Percentiles rank a stretch among this genome's conserved stretches.
phyloP scores from a whole-genome alignment of 208 protist species.

The Trypanosoma cruzi region DNA sequence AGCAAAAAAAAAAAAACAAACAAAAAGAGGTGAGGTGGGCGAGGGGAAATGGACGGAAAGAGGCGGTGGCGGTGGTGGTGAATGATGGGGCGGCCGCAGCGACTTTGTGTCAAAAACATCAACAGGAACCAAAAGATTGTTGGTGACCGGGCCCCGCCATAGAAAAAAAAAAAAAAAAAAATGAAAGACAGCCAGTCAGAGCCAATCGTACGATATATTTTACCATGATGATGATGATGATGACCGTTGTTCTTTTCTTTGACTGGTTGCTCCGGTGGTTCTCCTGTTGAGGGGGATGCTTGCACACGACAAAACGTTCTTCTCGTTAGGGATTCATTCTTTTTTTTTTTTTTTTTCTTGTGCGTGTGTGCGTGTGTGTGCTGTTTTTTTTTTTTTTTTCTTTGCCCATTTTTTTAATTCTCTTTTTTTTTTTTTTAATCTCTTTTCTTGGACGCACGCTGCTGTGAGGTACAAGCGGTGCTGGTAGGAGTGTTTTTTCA shows the following conservation, averaged over 20 bases:
- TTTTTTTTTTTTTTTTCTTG: neutral
- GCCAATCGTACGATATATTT: neutral
- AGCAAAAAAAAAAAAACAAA: neutral
- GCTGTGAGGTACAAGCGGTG: neutral
- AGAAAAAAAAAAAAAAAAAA: too few relatives aligned
- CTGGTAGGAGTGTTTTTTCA: neutral
- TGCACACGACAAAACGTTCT: neutral
- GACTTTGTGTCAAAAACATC: neutral
- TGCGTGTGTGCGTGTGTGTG: too few relatives aligned
- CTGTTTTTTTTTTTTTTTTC: neutral
- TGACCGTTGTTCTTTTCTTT: neutral
- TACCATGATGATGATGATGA: neutral
- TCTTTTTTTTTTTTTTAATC: neutral
- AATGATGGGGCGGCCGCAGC: neutral
- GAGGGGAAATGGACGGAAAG: neutral
- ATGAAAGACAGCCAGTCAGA: neutral
- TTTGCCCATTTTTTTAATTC: neutral
- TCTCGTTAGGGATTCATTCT: too few relatives aligned
- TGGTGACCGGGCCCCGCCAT: too few relatives aligned
- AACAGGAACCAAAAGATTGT: neutral
- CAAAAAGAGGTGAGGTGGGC: neutral
- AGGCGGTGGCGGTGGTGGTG: neutral
- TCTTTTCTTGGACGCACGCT: neutral
- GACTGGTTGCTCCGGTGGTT: neutral
- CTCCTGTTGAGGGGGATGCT: neutral